These are phyloP conservation scores for Sugiyamaella pinicola DNA, from an alignment of 1,139 yeast genomes.

Conservation along the genomic window DNA sequence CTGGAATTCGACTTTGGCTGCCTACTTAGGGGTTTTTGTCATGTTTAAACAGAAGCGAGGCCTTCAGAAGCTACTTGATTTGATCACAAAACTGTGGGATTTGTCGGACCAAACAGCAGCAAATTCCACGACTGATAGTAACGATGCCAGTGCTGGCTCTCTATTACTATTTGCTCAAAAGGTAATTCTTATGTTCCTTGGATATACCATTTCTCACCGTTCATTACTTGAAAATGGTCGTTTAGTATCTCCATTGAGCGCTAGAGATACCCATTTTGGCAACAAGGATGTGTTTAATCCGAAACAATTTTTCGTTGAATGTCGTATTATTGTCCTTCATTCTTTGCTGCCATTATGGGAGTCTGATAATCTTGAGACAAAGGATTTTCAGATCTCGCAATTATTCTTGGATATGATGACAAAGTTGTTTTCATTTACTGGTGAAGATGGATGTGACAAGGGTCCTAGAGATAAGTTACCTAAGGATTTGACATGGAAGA, in stretches of 20 bases:
- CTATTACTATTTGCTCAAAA: slow-evolving; percentile 28
- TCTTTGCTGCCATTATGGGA: slow-evolving; percentile 36
- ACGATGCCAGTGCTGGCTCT: slow-evolving; percentile 17
- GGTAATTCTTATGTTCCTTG: slow-evolving; percentile 30
- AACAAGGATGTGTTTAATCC: slow-evolving; percentile 38
- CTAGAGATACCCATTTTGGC: slow-evolving; percentile 33
- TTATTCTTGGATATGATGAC: slow-evolving; percentile 32
- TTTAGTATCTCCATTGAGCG: slow-evolving; percentile 29
- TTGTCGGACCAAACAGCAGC: slow-evolving; percentile 8
- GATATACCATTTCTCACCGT: slow-evolving; percentile 30
- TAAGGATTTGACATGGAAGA: slow-evolving; percentile 43
- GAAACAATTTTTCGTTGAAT: slow-evolving; percentile 40
- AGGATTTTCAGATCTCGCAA: slow-evolving; percentile 31
- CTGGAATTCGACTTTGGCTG: slow-evolving; percentile 27
- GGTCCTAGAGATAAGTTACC: slow-evolving; percentile 27
- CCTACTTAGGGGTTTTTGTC: slow-evolving; percentile 36
- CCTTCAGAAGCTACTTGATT: slow-evolving; percentile 31
- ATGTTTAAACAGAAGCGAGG: slow-evolving; percentile 42
- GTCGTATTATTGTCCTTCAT: slow-evolving; percentile 35
- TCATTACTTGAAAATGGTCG: slow-evolving; percentile 32
- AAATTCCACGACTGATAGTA: neutral
- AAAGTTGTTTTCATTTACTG: slow-evolving; percentile 29
- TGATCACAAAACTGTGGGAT: slow-evolving; percentile 35
- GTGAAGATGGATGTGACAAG: slow-evolving; percentile 29
- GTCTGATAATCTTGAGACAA: slow-evolving; percentile 30